Percentiles rank a stretch among this genome's conserved stretches.
These are phyloP conservation scores for Penicillium sp. DNA, from an alignment of 2,329 filamentous ascomycete genomes.

Conservation along the genomic window DNA sequence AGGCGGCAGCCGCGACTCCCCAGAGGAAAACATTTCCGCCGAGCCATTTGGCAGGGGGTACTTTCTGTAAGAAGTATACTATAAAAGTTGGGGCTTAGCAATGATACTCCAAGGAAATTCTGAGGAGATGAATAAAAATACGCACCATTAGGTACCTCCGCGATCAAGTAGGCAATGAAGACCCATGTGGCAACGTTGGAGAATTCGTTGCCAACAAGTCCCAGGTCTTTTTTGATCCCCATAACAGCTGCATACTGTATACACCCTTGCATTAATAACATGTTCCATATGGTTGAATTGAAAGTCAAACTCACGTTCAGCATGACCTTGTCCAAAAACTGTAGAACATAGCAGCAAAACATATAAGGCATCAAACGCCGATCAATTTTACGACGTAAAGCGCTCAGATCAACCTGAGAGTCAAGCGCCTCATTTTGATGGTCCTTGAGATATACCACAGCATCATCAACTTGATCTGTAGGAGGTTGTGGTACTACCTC, in stretches of 20 bases:
- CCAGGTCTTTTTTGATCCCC: slow-evolving; percentile 57
- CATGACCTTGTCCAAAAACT: slow-evolving; percentile 38
- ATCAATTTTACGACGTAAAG: slow-evolving; percentile 34
- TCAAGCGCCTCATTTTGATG: slow-evolving; percentile 9
- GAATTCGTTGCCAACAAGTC: slow-evolving; percentile 59
- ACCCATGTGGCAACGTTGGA: slow-evolving; percentile 61
- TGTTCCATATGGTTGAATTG: too few relatives aligned
- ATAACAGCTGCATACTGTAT: slow-evolving; percentile 59
- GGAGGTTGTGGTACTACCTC: slow-evolving; percentile 1
- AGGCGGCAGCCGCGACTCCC: slow-evolving; percentile 40
- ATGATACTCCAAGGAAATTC: not conserved
- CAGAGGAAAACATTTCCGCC: slow-evolving; percentile 59
- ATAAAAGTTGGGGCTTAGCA: not conserved
- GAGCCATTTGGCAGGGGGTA: slow-evolving; percentile 49
- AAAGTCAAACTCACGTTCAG: slow-evolving; percentile 25
- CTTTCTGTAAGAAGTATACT: slow-evolving; percentile 26
- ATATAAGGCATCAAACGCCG: slow-evolving; percentile 34
- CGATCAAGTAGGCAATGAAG: slow-evolving; percentile 59
- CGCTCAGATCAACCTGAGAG: slow-evolving; percentile 19
- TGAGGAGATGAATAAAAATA: not conserved
- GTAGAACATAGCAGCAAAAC: slow-evolving; percentile 35
- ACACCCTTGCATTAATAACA: not conserved
- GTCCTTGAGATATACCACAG: slow-evolving; percentile 23
- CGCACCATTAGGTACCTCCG: slow-evolving; percentile 59
- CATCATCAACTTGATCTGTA: slow-evolving; percentile 19